These are phyloP conservation scores for Tuber indicum DNA, from an alignment of 495 filamentous ascomycete genomes.

Conservation along the genomic window DNA sequence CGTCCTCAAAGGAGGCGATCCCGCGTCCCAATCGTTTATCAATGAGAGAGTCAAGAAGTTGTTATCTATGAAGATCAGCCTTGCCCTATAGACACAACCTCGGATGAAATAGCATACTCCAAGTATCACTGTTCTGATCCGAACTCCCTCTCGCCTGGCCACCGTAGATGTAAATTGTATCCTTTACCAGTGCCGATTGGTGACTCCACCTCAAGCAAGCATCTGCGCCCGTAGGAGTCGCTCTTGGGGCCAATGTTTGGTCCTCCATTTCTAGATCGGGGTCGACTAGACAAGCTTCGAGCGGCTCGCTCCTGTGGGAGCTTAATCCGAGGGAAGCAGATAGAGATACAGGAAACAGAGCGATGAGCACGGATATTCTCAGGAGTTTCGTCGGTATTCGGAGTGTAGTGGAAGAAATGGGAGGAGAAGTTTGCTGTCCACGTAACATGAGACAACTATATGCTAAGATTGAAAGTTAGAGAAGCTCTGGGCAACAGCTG, in stretches of 20 bases:
- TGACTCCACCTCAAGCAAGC: slow-evolving; percentile 63
- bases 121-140: slow-evolving; percentile 54
- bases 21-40: slow-evolving; percentile 60
- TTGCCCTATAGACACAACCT: slow-evolving; percentile 34
- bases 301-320: neutral
- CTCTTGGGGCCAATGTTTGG: neutral
- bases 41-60: slow-evolving; percentile 62
- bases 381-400: neutral
- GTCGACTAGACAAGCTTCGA: slow-evolving; percentile 5
- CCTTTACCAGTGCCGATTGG: slow-evolving; percentile 64
- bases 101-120: slow-evolving; percentile 52
- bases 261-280: slow-evolving; percentile 12
- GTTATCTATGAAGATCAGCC: slow-evolving; percentile 50
- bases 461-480: neutral
- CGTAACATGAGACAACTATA: neutral
- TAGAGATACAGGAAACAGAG: slow-evolving; percentile 13
- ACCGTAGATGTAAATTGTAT: slow-evolving; percentile 70
- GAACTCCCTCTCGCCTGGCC: slow-evolving; percentile 52
- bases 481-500: neutral
- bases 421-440: neutral
- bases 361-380: slow-evolving; percentile 8
- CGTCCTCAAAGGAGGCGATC: slow-evolving; percentile 53
- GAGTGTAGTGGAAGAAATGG: neutral
- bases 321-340: slow-evolving; percentile 4
- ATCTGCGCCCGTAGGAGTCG: slow-evolving; percentile 48